Conservation (phyloP, 164 flowering plant species). For the Aristolochia fimbriata region DNA sequence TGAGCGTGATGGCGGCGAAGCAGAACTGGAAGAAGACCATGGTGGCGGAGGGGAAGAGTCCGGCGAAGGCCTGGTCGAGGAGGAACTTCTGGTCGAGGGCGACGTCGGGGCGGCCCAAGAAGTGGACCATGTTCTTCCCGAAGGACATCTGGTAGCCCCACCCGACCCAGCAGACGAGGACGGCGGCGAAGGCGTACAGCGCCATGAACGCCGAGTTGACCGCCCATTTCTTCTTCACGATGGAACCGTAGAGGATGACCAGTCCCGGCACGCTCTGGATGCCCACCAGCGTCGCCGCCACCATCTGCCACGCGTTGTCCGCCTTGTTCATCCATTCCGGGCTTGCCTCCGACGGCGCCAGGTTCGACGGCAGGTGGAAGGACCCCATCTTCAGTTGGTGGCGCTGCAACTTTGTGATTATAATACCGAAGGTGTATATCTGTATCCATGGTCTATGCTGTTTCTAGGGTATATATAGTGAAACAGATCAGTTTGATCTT, state of each 20-base stretch:
- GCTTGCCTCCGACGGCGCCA: slow-evolving; percentile 11
- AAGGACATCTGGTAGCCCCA: slow-evolving; percentile 18
- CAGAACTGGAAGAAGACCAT: slow-evolving; percentile 59
- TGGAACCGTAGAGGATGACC: slow-evolving; percentile 47
- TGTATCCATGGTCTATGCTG: no score
- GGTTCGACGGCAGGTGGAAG: slow-evolving; percentile 8
- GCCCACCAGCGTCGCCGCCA: slow-evolving; percentile 14
- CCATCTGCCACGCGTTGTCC: slow-evolving; percentile 20
- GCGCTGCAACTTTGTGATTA: no score
- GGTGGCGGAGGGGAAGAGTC: slow-evolving; percentile 38
- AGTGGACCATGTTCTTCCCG: slow-evolving; percentile 10
- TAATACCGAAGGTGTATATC: no score
- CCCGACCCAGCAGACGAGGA: slow-evolving; percentile 14
- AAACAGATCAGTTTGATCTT: no score
- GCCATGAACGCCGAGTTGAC: slow-evolving; percentile 21
- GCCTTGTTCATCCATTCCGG: slow-evolving; percentile 18
- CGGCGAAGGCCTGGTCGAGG: slow-evolving; percentile 24
- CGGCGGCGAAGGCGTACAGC: slow-evolving; percentile 20
- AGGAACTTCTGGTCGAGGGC: slow-evolving; percentile 30
- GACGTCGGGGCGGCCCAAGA: slow-evolving; percentile 29
- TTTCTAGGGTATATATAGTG: no score
- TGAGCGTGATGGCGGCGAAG: slow-evolving; percentile 52
- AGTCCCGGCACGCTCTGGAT: slow-evolving; percentile 19
- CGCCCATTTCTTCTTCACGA: slow-evolving; percentile 44
- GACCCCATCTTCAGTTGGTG: no score